Conservation (phyloP, 106 monocot genomes). For the Apostasia shenzhenica region DNA sequence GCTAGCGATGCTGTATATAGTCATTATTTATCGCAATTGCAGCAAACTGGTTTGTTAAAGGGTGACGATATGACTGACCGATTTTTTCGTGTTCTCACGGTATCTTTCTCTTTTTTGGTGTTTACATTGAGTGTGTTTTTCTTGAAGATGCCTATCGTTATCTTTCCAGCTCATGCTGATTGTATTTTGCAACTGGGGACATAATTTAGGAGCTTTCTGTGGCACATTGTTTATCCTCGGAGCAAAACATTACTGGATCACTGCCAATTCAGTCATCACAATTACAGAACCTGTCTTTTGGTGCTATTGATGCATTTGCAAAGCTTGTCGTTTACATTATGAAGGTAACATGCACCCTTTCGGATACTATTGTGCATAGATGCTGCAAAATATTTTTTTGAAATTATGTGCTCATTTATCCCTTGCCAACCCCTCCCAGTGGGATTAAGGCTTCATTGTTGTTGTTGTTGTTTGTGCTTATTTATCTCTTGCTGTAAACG, state of each 20-base stretch:
- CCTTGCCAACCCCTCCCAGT: background rate
- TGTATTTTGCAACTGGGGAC: background rate
- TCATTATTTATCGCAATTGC: conserved; percentile 77
- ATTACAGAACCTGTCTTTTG: conserved; percentile 59
- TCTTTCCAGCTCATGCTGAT: background rate
- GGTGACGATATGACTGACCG: conserved; percentile 84
- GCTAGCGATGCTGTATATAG: conserved; percentile 44
- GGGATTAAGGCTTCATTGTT: too few relatives aligned
- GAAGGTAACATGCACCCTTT: conserved; percentile 50
- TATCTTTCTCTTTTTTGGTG: conserved; percentile 11
- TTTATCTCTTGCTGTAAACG: background rate
- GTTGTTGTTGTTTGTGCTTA: background rate
- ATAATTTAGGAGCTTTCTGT: conserved; percentile 68
- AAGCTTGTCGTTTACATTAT: conserved; percentile 61
- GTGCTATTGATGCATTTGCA: conserved; percentile 70
- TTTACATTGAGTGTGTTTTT: background rate
- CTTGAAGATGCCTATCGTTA: background rate
- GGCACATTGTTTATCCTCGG: conserved; percentile 46
- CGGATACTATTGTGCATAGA: background rate
- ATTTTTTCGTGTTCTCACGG: conserved; percentile 74
- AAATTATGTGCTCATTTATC: background rate
- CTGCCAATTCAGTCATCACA: conserved; percentile 38
- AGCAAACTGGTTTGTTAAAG: conserved; percentile 78
- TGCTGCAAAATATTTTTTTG: background rate
- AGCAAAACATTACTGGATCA: conserved; percentile 36